These are phyloP conservation scores for Hordeum marinum DNA, from an alignment of 176 grass and related monocot genomes.

Conservation along the genomic window DNA sequence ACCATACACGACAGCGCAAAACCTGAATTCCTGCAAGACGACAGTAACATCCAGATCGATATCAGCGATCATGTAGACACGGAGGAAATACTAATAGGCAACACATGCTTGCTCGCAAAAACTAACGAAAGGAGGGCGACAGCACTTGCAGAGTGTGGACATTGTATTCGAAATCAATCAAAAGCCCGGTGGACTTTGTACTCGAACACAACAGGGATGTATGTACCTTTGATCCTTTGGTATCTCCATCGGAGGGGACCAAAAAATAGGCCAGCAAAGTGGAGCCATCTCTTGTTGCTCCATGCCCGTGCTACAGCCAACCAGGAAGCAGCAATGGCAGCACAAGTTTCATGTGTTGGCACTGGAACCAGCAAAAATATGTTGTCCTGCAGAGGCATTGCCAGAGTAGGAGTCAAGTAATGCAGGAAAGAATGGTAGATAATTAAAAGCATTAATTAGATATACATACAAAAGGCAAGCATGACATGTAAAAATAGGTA, in stretches of 20 bases:
- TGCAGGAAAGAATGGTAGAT: neutral
- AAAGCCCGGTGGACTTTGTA: no score
- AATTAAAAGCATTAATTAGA: neutral
- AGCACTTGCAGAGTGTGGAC: neutral
- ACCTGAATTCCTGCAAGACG: neutral
- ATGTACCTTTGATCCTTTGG: conserved; percentile 5
- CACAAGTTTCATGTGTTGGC: neutral
- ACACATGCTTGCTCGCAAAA: neutral
- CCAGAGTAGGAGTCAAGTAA: neutral
- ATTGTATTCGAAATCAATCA: neutral
- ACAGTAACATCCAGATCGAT: neutral
- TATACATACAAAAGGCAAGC: neutral
- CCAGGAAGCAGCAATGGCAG: neutral
- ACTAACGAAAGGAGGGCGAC: no score
- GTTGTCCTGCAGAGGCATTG: neutral
- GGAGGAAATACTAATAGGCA: neutral
- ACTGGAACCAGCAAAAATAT: neutral
- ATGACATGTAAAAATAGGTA: neutral
- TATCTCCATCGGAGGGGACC: neutral
- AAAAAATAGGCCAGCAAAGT: neutral
- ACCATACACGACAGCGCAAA: neutral
- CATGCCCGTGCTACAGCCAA: neutral
- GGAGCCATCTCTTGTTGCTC: neutral
- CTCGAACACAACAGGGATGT: neutral
- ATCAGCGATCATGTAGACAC: neutral